These are phyloP conservation scores for Citeromyces matritensis DNA, from an alignment of 805 yeast species.

Conservation along the genomic window DNA sequence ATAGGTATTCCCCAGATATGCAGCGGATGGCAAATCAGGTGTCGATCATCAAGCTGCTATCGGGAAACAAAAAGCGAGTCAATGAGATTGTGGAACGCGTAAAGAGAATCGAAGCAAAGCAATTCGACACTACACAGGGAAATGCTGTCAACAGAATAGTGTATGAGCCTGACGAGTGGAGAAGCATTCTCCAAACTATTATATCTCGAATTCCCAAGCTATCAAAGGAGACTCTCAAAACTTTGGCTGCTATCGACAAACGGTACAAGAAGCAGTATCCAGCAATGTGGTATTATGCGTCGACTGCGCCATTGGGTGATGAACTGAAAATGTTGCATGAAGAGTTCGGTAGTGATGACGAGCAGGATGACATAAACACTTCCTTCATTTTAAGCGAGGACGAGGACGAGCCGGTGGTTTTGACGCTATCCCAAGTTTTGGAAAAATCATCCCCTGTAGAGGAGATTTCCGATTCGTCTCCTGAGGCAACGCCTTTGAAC, in stretches of 20 bases:
- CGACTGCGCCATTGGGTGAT: constrained; percentile 1
- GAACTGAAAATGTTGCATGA: constrained; percentile 1
- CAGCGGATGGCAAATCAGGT: background rate
- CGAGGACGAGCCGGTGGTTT: background rate
- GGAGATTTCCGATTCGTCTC: background rate
- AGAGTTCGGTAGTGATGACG: constrained; percentile 12
- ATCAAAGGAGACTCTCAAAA: constrained; percentile 1
- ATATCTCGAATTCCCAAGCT: constrained; percentile 1
- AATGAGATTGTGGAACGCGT: constrained; percentile 1
- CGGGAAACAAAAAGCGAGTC: constrained; percentile 2
- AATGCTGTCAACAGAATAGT: background rate
- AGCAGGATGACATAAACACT: constrained; percentile 19
- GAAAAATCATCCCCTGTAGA: background rate
- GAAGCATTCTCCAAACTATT: background rate
- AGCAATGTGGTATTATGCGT: constrained; percentile 1
- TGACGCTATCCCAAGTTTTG: constrained; percentile 1
- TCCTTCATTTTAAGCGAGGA: constrained; percentile 7
- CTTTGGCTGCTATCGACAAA: constrained; percentile 1
- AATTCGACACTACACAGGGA: background rate
- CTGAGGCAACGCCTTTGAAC: background rate
- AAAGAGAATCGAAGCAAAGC: constrained; percentile 1
- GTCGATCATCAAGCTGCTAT: constrained; percentile 1
- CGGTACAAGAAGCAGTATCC: constrained; percentile 1
- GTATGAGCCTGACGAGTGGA: constrained; percentile 1
- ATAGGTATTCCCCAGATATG: background rate